Evolutionary conservation across 1,139 yeast genomes (phyloP).

Genomic region (Geotrichum fermentans): DNA sequence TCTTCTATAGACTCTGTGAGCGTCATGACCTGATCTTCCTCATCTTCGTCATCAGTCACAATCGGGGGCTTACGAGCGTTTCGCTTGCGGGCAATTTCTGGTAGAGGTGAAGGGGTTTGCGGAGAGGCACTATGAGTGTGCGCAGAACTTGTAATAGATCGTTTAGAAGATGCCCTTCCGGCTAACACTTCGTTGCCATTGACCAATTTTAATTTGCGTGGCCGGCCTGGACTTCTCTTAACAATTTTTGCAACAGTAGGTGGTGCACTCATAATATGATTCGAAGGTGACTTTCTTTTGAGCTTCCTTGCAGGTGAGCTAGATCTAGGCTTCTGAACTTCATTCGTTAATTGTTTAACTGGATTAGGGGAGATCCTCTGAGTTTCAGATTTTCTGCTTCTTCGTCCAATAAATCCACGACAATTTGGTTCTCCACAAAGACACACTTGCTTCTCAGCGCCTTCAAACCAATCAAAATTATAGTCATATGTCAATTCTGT

Average conservation of each 20-base stretch:
- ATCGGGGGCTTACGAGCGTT: background rate
- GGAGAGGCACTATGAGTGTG: no score
- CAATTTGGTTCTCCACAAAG: conserved; percentile 40
- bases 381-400: conserved; percentile 12
- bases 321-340: background rate
- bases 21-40: background rate
- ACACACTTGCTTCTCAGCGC: conserved; percentile 39
- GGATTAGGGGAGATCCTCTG: background rate
- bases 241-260: background rate
- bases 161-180: no score
- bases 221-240: background rate
- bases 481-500: conserved; percentile 43
- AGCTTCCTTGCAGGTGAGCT: background rate
- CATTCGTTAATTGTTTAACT: background rate
- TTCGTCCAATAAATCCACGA: conserved; percentile 39
- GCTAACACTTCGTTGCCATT: no score
- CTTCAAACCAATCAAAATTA: conserved; percentile 42
- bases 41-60: background rate
- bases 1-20: background rate
- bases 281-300: background rate
- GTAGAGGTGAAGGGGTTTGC: no score
- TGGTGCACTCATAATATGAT: background rate
- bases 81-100: no score
- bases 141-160: no score
- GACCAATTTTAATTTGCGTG: background rate